These are phyloP conservation scores for Tuber microsphaerosporum DNA, from an alignment of 495 filamentous ascomycete genomes.

Conservation along the genomic window DNA sequence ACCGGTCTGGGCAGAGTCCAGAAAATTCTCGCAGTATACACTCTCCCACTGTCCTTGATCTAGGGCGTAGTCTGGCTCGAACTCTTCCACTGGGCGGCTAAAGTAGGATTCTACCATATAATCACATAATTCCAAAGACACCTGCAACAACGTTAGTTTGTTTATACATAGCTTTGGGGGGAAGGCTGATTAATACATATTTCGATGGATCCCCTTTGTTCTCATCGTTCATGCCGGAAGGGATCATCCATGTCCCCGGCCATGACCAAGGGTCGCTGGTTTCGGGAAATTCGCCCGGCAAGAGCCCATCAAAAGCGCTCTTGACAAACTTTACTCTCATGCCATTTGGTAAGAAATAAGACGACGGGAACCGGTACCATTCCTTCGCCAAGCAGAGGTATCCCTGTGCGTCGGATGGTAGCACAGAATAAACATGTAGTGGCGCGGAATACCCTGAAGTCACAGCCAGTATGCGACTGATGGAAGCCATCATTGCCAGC, in stretches of 20 bases:
- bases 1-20: constrained; percentile 69
- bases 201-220: constrained; percentile 82
- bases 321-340: constrained; percentile 81
- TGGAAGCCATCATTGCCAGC: constrained; percentile 56
- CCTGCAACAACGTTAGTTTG: constrained; percentile 43
- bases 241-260: constrained; percentile 66
- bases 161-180: neutral
- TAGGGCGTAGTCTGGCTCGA: constrained; percentile 68
- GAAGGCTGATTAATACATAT: constrained; percentile 54
- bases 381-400: constrained; percentile 89
- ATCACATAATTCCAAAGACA: constrained; percentile 63
- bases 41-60: constrained; percentile 66
- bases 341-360: constrained; percentile 73
- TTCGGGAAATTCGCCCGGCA: constrained; percentile 74
- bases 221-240: constrained; percentile 82
- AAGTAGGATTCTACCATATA: constrained; percentile 88
- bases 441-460: constrained; percentile 81
- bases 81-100: constrained; percentile 50
- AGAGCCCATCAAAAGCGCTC: constrained; percentile 78
- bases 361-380: constrained; percentile 96
- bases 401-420: constrained; percentile 50
- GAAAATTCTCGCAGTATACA: constrained; percentile 65
- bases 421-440: constrained; percentile 60
- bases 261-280: constrained; percentile 57
- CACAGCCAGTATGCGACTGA: constrained; percentile 70